These are phyloP conservation scores for Rubroboletus satanas DNA, from an alignment of 768 basidiomycete species.

Conservation along the genomic window DNA sequence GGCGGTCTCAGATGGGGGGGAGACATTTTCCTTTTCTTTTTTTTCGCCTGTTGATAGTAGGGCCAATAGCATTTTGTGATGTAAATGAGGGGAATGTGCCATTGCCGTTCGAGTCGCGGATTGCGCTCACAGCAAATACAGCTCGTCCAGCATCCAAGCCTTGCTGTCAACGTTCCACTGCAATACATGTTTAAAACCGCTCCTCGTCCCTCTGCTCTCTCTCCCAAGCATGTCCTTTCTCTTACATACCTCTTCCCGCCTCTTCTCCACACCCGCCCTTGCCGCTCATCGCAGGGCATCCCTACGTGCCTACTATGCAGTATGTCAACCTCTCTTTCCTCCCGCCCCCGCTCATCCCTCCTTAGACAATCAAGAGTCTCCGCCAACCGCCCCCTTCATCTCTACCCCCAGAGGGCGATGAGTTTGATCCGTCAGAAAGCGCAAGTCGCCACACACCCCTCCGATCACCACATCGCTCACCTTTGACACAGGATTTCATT, in stretches of 20 bases:
- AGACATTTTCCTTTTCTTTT: neutral
- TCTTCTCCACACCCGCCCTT: conserved; percentile 29
- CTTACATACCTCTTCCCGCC: conserved; percentile 11
- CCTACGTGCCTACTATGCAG: conserved; percentile 54
- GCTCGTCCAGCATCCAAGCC: conserved; percentile 13
- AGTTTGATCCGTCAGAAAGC: conserved; percentile 42
- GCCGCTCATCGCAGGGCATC: conserved; percentile 37
- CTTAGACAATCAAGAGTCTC: conserved; percentile 31
- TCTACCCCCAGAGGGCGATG: conserved; percentile 20
- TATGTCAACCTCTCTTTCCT: conserved; percentile 27
- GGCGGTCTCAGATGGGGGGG: neutral
- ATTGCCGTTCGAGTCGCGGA: conserved; percentile 26
- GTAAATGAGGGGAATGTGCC: conserved; percentile 16
- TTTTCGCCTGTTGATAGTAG: neutral
- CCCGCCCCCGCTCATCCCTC: conserved; percentile 19
- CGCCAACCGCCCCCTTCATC: conserved; percentile 14
- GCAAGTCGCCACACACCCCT: conserved; percentile 32
- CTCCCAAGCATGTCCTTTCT: conserved; percentile 24
- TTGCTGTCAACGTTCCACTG: conserved; percentile 7
- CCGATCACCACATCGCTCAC: conserved; percentile 8
- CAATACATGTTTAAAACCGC: conserved; percentile 23
- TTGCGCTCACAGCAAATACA: conserved; percentile 29
- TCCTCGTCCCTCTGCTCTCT: neutral
- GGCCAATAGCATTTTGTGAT: neutral
- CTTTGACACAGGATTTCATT: conserved; percentile 77